Evolutionary conservation across 192 early-diverging fungal genomes (phyloP), one percentile per base, ranked within the genome.

Genomic region (Backusella psychrophila): DNA sequence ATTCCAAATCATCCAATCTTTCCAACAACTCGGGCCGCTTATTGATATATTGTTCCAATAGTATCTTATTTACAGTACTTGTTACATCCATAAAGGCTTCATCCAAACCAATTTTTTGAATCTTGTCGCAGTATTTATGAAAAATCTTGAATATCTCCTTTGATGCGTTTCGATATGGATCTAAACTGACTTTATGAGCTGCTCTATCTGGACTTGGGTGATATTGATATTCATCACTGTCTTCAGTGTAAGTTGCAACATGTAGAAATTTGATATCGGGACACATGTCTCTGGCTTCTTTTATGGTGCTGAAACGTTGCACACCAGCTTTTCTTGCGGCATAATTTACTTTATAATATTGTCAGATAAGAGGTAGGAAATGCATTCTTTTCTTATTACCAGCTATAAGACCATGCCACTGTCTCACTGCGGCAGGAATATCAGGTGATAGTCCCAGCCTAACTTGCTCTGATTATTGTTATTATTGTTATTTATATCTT

Each of bases 81-180:
- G 96, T 92, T 4, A 94, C 85, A 77, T 99, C 97, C 77, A 99
- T 77, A 77, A 91, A 98, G 0, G 91, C 93, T 75, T 99, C 97
- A 75, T 99, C 97, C 6, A 93, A 78, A 15, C 93, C 93, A 35
- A 92, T 92, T 59, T 91, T 91, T 79, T 93, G 87, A 52, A 92
- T 85, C 1, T 82, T 88, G 14, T 85, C 82, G 67, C 88, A 89
- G 38, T 87, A 78, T 31, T 83, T 85, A 63, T 82, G 74, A 73
- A 96, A 86, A 6, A 96, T 85, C 1, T 81, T 77, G 82, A 98
- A 94, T 73, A 98, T 93, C 49, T 85, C 79, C 42, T 83, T 83
- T 56, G 89, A 91, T 26, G 94, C 93, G 15, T 85, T 81, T 63
- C 96, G 87, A 81, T 96, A 97, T 19, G 88, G 88, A 36, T 96